Conservation (phyloP, 2,329 filamentous ascomycete genomes). For the Hymenoscyphus scutula region DNA sequence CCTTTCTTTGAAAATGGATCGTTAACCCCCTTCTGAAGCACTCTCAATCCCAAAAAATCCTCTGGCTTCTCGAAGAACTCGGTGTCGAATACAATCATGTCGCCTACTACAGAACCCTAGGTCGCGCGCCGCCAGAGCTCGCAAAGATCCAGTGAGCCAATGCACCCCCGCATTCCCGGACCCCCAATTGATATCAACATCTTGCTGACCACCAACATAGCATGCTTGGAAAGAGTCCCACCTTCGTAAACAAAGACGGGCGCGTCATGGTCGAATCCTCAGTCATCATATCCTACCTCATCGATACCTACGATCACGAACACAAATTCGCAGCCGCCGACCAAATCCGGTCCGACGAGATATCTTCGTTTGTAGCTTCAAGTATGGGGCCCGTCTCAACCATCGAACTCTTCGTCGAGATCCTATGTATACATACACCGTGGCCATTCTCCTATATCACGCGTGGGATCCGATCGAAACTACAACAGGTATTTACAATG, state of each 20-base stretch:
- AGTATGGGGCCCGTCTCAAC: constrained; percentile 27
- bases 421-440: constrained; percentile 25
- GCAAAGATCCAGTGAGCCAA: constrained; percentile 39
- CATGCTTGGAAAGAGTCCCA: constrained; percentile 79
- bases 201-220: constrained; percentile 55
- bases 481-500: constrained; percentile 22
- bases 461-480: constrained; percentile 18
- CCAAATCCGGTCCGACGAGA: constrained; percentile 33
- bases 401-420: constrained; percentile 32
- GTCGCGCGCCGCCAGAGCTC: constrained; percentile 69
- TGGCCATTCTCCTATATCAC: constrained; percentile 30
- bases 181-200: neutral
- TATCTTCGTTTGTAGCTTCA: constrained; percentile 33
- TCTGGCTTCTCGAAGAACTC: constrained; percentile 69
- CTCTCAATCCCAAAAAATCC: constrained; percentile 64
- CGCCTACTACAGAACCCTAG: constrained; percentile 62
- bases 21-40: constrained; percentile 40
- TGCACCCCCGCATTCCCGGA: neutral
- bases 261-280: constrained; percentile 34
- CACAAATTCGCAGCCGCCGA: constrained; percentile 32
- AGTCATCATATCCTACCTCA: constrained; percentile 36
- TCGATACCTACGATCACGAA: constrained; percentile 34
- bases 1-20: neutral
- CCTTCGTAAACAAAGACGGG: constrained; percentile 48
- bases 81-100: constrained; percentile 68